These are phyloP conservation scores for Cucumis variabilis DNA, from an alignment of 331 rosid species.

Conservation along the genomic window DNA sequence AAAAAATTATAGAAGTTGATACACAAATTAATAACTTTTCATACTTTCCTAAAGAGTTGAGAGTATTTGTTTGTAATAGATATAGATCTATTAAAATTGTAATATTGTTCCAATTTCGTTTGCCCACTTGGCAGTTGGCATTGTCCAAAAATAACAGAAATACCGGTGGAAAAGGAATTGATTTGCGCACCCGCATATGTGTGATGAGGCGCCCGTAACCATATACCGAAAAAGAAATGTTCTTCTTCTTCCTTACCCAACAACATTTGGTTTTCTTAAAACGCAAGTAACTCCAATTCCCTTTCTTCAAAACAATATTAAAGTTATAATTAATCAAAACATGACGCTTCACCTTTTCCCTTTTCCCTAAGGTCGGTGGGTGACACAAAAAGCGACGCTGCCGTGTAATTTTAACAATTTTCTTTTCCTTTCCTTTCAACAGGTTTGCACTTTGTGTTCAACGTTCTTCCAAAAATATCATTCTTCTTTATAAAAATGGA, in stretches of 20 bases:
- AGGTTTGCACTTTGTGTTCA: not conserved
- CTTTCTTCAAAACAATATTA: not conserved
- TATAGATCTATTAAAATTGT: too few relatives aligned
- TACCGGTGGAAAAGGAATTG: not conserved
- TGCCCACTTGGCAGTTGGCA: not conserved
- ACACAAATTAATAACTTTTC: too few relatives aligned
- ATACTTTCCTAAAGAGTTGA: too few relatives aligned
- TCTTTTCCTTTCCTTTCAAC: too few relatives aligned
- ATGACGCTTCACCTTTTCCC: not conserved
- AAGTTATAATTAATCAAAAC: not conserved
- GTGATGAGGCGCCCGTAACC: not conserved
- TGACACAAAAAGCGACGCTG: not conserved
- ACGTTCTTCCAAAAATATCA: not conserved
- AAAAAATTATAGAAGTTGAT: too few relatives aligned
- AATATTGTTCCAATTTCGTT: too few relatives aligned
- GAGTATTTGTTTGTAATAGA: too few relatives aligned
- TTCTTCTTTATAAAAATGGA: not conserved
- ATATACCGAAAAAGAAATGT: not conserved
- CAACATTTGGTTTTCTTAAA: not conserved
- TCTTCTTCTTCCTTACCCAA: not conserved
- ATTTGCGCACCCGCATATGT: not conserved
- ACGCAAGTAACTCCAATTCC: not conserved
- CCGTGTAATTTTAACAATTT: not conserved
- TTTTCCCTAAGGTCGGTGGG: slow-evolving; percentile 10
- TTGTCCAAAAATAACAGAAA: slow-evolving; percentile 5